Conservation (phyloP, 2,329 filamentous ascomycete species). For the Colletotrichum chlorophyti region DNA sequence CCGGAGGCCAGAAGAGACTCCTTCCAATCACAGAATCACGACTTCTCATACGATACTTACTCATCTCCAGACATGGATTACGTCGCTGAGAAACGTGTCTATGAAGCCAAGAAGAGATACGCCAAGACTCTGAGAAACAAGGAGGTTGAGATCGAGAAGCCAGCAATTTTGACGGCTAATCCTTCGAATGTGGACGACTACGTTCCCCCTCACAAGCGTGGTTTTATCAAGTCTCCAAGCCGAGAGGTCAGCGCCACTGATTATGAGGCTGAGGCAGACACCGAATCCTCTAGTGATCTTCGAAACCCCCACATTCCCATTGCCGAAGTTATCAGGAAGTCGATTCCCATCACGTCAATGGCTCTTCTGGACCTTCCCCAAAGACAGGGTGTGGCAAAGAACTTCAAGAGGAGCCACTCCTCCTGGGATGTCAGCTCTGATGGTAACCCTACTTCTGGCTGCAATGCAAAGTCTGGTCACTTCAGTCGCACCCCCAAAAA, state of each 20-base stretch:
- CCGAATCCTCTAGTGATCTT: neutral
- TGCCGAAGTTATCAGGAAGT: neutral
- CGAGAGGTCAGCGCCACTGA: neutral
- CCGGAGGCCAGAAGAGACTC: neutral
- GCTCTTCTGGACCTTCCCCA: neutral
- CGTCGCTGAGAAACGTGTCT: neutral
- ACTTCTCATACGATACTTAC: neutral
- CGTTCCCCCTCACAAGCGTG: neutral
- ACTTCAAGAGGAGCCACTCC: conserved; percentile 15
- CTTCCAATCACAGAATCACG: neutral
- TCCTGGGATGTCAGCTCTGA: conserved; percentile 20
- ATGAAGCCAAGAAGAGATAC: neutral
- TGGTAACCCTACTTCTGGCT: neutral
- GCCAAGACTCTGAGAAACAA: neutral
- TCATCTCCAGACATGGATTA: neutral
- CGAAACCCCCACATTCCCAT: neutral
- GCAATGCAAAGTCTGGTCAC: neutral
- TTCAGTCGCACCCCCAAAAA: neutral
- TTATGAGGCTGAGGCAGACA: neutral
- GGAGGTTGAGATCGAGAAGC: neutral
- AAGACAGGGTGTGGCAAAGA: neutral
- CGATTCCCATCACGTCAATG: neutral
- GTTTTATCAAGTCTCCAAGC: no score
- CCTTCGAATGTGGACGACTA: neutral
- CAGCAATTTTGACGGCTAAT: neutral